phyloP scores from a whole-genome alignment of 805 yeast species.

The Kockiozyma suomiensis region DNA sequence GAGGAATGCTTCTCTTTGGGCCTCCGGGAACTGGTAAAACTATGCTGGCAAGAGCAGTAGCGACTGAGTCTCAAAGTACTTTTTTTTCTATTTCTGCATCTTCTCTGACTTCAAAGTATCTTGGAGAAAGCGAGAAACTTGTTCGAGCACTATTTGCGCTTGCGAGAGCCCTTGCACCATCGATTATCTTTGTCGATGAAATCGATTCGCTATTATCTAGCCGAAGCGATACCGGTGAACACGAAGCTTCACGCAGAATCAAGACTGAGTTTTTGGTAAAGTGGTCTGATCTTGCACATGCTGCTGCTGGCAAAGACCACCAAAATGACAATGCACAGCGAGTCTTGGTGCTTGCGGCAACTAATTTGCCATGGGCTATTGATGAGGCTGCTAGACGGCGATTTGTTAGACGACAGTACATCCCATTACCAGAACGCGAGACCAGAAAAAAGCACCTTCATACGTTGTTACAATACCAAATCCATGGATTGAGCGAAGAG shows the following conservation, averaged over 20 bases:
- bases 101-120: conserved; percentile 73
- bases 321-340: conserved; percentile 54
- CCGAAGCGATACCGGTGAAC: conserved; percentile 74
- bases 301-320: conserved; percentile 71
- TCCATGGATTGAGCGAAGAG: conserved; percentile 63
- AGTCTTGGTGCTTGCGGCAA: conserved; percentile 90
- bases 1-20: conserved; percentile 95
- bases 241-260: conserved; percentile 85
- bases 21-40: conserved; percentile 99
- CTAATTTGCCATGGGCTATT: conserved; percentile 94
- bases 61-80: conserved; percentile 90
- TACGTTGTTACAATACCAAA: conserved; percentile 69
- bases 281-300: conserved; percentile 90
- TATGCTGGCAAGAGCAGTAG: conserved; percentile 95
- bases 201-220: conserved; percentile 87
- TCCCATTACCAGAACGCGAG: conserved; percentile 88
- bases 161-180: conserved; percentile 84
- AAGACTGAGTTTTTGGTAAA: conserved; percentile 92
- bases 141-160: conserved; percentile 84
- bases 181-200: conserved; percentile 94
- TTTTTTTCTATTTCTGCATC: conserved; percentile 92
- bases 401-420: conserved; percentile 87
- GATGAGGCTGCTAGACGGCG: conserved; percentile 97
- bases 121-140: conserved; percentile 93
- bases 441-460: conserved; percentile 73